Evolutionary conservation across 305 asterid species (phyloP), one percentile per base, ranked within the genome.

Genomic region (Withania somnifera): DNA sequence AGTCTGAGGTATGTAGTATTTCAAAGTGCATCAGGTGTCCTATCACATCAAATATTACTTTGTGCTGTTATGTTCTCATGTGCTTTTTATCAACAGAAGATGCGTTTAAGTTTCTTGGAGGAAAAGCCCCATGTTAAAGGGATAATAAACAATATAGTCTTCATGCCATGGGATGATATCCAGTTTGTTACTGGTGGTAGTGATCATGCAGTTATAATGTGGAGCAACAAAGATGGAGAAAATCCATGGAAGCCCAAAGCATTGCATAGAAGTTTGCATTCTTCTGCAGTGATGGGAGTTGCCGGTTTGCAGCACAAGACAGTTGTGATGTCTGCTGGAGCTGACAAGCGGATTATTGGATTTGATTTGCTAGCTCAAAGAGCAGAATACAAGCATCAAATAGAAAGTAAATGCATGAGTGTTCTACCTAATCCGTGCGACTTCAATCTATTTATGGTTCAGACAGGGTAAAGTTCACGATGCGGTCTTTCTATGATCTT

Each of bases 371-470:
- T 45, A 28, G 82, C 92, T 52, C 93, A 88, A 61, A 92, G 90
- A 84, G 87, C 89, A 38, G 97, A 91, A 79, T 93, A 90, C 88
- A 92, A 83, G 69, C 94, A 91, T 89, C 98, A 93, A 84, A 87
- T 91, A 50, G 99, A 96, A 36, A 91, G 91, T 91, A 94, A 92
- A 86, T 91, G 99, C 91, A 90, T 93, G 99, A 94, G 97, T 79
- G 93, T 96, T 83, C 87, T 94, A 56, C 95, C 99, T 34, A 96
- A 96, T 88, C 98, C 98, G 1, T 83, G 94, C 22, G 98, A 94
- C 89, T 91, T 93, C 90, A 96, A 96, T 90, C 98, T 96, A 84
- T 94, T 94, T 84, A 94, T 96, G 99, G 97, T 94, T 82, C 98
- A 94, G 84, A 93, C 98, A 7, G 98, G 98, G 99, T 96, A 90